A percentile compares a stretch with the other conserved stretches of the same genome.
Conservation (phyloP, 2,329 filamentous ascomycete genomes). For the Xylaria multiplex region DNA sequence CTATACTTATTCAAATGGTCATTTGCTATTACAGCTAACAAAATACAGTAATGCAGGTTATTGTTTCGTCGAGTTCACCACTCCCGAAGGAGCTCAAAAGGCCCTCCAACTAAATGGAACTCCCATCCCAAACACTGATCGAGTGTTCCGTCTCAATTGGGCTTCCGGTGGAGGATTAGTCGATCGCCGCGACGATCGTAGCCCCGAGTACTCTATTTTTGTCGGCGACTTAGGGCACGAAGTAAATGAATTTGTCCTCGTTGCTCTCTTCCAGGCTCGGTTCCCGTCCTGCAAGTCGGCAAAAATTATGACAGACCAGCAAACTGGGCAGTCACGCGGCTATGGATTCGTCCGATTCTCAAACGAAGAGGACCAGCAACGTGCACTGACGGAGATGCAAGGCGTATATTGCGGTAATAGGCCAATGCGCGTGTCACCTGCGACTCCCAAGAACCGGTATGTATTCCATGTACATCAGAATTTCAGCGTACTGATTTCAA, state of each 20-base stretch:
- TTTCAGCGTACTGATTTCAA: conserved; percentile 26
- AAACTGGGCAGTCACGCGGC: conserved; percentile 95
- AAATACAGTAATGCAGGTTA: conserved; percentile 87
- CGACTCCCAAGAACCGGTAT: conserved; percentile 91
- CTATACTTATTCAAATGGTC: neutral
- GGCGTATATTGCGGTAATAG: conserved; percentile 98
- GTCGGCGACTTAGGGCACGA: conserved; percentile 97
- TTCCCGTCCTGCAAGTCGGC: conserved; percentile 98
- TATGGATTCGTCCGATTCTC: conserved; percentile 99
- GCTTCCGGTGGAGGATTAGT: conserved; percentile 94
- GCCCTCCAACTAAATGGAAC: conserved; percentile 90
- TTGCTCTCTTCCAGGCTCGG: conserved; percentile 94
- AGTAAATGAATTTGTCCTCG: conserved; percentile 97
- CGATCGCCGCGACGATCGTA: conserved; percentile 94
- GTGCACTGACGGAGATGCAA: conserved; percentile 96
- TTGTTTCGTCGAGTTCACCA: conserved; percentile 95
- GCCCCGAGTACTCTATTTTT: conserved; percentile 96
- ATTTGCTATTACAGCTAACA: conserved; percentile 4
- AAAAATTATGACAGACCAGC: conserved; percentile 99
- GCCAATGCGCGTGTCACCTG: conserved; percentile 97
- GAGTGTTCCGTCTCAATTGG: conserved; percentile 99
- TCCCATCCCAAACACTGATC: conserved; percentile 90
- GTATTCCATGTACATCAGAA: conserved; percentile 35
- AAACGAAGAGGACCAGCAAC: conserved; percentile 94
- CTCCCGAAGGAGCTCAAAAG: conserved; percentile 86